Conservation (phyloP, 495 filamentous ascomycete genomes). For the Glutinoglossum americanum region DNA sequence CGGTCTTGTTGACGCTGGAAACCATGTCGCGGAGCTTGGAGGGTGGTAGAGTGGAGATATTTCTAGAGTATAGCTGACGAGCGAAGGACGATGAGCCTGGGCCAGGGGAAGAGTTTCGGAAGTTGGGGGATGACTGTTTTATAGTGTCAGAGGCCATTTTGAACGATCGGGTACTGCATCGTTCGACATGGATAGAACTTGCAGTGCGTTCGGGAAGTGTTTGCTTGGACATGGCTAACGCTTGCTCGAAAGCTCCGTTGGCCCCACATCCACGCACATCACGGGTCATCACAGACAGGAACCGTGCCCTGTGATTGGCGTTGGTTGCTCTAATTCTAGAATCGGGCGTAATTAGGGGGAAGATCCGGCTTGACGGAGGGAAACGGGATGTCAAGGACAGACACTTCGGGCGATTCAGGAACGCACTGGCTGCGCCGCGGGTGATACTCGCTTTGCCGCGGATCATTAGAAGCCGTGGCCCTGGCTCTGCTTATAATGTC, state of each 20-base stretch:
- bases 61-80: conserved; percentile 1
- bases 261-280: conserved; percentile 1
- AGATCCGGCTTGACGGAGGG: not conserved
- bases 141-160: not conserved
- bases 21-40: not conserved
- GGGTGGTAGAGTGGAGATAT: conserved; percentile 1
- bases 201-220: not conserved
- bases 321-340: not conserved
- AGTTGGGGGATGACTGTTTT: not conserved
- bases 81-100: not conserved
- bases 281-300: not conserved
- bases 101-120: conserved; percentile 4
- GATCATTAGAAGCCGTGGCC: not conserved
- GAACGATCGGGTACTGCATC: not conserved
- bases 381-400: not conserved
- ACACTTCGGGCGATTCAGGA: not conserved
- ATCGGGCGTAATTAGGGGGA: not conserved
- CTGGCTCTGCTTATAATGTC: not conserved
- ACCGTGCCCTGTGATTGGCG: not conserved
- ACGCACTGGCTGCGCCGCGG: not conserved
- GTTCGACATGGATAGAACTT: not conserved
- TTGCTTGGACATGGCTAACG: not conserved
- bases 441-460: not conserved
- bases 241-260: not conserved
- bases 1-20: conserved; percentile 5